phyloP scores from a whole-genome alignment of 768 basidiomycete genomes.

The Termitomyces bulborhizus region DNA sequence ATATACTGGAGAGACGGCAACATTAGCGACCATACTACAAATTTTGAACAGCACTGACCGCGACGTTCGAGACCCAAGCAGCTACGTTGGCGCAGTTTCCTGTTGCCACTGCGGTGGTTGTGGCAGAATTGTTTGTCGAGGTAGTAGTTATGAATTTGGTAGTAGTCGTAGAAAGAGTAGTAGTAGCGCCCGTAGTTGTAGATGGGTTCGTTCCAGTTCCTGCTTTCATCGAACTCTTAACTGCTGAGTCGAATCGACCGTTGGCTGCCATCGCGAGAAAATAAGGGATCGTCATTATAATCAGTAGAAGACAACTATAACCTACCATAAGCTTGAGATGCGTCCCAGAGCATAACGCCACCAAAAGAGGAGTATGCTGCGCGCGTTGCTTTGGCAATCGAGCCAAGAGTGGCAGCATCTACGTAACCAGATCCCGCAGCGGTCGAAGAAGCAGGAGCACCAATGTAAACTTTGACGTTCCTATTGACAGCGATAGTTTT shows the following conservation, averaged over 20 bases:
- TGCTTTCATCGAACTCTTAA: conserved; percentile 33
- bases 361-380: conserved; percentile 48
- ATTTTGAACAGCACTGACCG: conserved; percentile 23
- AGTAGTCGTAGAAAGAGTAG: conserved; percentile 14
- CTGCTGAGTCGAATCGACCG: conserved; percentile 32
- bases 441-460: conserved; percentile 43
- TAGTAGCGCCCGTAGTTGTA: conserved; percentile 14
- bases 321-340: conserved; percentile 33
- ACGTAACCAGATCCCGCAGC: conserved; percentile 53
- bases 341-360: conserved; percentile 43
- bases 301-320: conserved; percentile 8
- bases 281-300: not conserved
- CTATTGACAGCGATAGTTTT: conserved; percentile 45
- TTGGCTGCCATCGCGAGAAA: conserved; percentile 22
- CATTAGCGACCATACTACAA: not conserved
- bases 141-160: conserved; percentile 4
- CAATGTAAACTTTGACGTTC: conserved; percentile 51
- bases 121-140: conserved; percentile 6
- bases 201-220: conserved; percentile 14
- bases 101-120: conserved; percentile 8
- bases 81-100: conserved; percentile 36
- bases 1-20: conserved; percentile 27
- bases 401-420: conserved; percentile 33
- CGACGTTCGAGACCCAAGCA: conserved; percentile 30
- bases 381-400: conserved; percentile 33